Base-by-base conservation (phyloP, 768 basidiomycete genomes). In the Crucibulum laeve region DNA sequence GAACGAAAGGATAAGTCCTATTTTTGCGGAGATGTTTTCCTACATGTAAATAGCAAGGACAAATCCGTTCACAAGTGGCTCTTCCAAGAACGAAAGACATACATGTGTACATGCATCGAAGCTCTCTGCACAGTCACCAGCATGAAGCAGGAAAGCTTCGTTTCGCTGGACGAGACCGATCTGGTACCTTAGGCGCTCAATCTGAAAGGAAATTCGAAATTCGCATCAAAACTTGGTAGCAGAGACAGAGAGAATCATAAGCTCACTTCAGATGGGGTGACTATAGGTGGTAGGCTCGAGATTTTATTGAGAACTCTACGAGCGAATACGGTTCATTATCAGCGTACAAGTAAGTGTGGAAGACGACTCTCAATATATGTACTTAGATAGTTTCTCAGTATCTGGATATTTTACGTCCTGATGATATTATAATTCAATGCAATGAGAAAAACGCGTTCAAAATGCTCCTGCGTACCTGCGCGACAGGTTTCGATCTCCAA, bases 101-200 rank as follows among this genome's bases (percentile, higher is more conserved):
- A 90, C 89, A 49, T 90, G 80, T 0, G 88, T 91, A 59, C 91
- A 93, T 0, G 90, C 91, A 53, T 89, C 86, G 55, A 95, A 94
- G 60, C 89, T 87, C 62, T 94, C 91, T n/a, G 91, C 93, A 55
- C 96, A 99, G 57, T 99, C 96, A 2, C 96, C 96, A 0, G 96
- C 96, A 49, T 99, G 96, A 2, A 99, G 76, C 26, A 99, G 73
- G 65, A 99, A 98, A 0, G 91, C 92, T 55, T 94, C 81, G 49
- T 91, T 89, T 15, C 74, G 74, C 53, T 96, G 87, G 2, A 94
- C 92, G 25, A 80, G 80, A 25, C 73, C 67, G 15, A 97, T 70
- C 49, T 94, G 91, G 57, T 82, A 73, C 39, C 91, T 76, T 43
- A 97, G 72, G 7, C 91, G 77, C 60, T 91, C 87, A 57, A 91